These are phyloP conservation scores for Phytophthora sansomeana DNA, from an alignment of 352 stramenopile genomes.

Conservation along the genomic window DNA sequence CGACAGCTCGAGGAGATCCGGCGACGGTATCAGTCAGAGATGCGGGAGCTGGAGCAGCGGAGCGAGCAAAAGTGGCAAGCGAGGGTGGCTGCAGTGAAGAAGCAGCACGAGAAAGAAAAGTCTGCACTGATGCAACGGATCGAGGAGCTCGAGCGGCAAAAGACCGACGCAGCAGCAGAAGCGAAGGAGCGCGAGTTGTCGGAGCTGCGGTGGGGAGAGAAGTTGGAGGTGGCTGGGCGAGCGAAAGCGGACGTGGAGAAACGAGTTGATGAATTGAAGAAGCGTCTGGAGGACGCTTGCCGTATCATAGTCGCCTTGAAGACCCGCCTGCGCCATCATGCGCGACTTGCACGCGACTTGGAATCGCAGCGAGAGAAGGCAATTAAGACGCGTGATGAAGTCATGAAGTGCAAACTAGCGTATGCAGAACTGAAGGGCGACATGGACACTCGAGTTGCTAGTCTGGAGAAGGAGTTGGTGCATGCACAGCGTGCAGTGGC, in stretches of 20 bases:
- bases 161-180: conserved; percentile 34
- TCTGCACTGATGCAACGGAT: conserved; percentile 39
- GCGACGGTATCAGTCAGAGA: conserved; percentile 34
- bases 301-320: conserved; percentile 58
- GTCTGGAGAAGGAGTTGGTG: conserved; percentile 41
- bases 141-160: conserved; percentile 45
- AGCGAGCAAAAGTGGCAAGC: conserved; percentile 41
- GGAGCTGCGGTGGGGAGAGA: conserved; percentile 20
- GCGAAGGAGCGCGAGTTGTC: conserved; percentile 29
- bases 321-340: conserved; percentile 35
- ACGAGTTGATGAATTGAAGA: conserved; percentile 25
- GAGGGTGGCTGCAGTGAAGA: conserved; percentile 23
- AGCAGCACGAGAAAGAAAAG: conserved; percentile 24
- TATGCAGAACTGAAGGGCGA: conserved; percentile 40
- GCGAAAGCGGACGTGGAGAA: conserved; percentile 28
- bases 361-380: conserved; percentile 21
- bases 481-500: conserved; percentile 20
- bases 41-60: conserved; percentile 29
- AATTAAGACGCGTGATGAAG: conserved; percentile 24
- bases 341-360: conserved; percentile 19
- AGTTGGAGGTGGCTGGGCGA: conserved; percentile 8
- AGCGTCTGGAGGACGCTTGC: conserved; percentile 46
- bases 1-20: conserved; percentile 36
- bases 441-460: conserved; percentile 22
- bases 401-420: conserved; percentile 36